Conservation (phyloP, 2,329 filamentous ascomycete genomes). For the Thelonectria discophora region DNA sequence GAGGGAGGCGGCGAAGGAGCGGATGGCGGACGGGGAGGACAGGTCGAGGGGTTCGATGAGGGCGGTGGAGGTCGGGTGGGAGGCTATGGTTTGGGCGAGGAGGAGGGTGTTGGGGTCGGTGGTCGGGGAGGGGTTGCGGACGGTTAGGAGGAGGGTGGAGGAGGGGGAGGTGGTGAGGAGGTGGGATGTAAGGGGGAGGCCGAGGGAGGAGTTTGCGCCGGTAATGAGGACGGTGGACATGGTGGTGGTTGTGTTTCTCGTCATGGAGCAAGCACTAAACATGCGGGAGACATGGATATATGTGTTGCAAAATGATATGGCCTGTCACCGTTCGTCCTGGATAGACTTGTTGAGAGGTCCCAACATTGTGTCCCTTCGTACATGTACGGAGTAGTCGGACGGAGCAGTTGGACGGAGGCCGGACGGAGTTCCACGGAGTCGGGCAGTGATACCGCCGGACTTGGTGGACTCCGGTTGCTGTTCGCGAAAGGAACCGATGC, state of each 20-base stretch:
- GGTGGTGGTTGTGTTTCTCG: neutral
- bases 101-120: constrained; percentile 43
- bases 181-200: constrained; percentile 23
- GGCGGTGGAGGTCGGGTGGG: neutral
- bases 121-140: constrained; percentile 43
- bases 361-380: neutral
- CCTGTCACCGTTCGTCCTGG: too few species aligned
- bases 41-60: constrained; percentile 33
- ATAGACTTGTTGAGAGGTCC: too few species aligned
- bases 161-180: constrained; percentile 28
- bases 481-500: too few species aligned
- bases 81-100: constrained; percentile 37
- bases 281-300: too few species aligned
- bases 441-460: neutral
- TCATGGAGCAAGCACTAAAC: too few species aligned
- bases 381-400: too few species aligned
- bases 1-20: constrained; percentile 18
- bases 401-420: neutral
- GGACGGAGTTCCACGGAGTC: constrained; percentile 33
- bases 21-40: constrained; percentile 13
- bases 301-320: too few species aligned
- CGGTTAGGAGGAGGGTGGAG: constrained; percentile 45
- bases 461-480: neutral
- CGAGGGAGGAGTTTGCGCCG: constrained; percentile 50
- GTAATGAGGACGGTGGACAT: constrained; percentile 47